Base-by-base conservation (phyloP, 805 yeast genomes). In the Zygotorulaspora chibaensis region DNA sequence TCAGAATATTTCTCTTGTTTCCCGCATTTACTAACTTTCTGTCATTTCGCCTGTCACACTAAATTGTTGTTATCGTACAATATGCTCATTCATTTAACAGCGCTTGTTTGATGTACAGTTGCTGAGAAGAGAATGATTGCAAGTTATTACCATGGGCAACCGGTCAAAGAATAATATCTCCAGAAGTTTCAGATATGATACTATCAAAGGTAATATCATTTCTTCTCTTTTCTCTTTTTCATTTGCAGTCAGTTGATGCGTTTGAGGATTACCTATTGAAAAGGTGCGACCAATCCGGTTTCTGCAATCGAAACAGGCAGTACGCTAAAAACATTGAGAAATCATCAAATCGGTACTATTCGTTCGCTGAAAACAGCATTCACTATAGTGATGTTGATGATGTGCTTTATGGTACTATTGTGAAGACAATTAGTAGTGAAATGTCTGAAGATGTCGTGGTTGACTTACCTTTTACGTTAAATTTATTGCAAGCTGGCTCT, bases 251-350 rank as follows among this genome's bases (percentile, higher is more conserved):
- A 1, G 43, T 20, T 16, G 15, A 11, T 25, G 77, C 75, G 1
- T 88, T 81, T 31, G 82, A 83, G 55, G 79, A 76, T 2, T 79
- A 81, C 51, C 65, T 87, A 44, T 84, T 88, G 71, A 86, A 87
- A 60, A 78, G 73, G 11, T 90, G 98, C 64, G 79, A 72, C 5
- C 83, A 84, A 57, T 77, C 88, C 13, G 95, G 96, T 6, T 89
- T 90, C 61, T 90, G 98, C 61, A 66, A 74, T 40, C 75, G 98
- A 63, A 87, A 90, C 58, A 70, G 91, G 45, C 80, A 78, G 46
- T 87, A 76, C 59, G 86, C 87, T 1, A 49, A 59, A 2, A 61
- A 70, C 38, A 69, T 77, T 5, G 45, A 51, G 5, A 53, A 53
- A 13, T 51, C 59, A 1, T 67, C 63, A 35, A 63, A 62, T 16